Conservation (phyloP, 305 asterid genomes). For the Fraxinus sp. region DNA sequence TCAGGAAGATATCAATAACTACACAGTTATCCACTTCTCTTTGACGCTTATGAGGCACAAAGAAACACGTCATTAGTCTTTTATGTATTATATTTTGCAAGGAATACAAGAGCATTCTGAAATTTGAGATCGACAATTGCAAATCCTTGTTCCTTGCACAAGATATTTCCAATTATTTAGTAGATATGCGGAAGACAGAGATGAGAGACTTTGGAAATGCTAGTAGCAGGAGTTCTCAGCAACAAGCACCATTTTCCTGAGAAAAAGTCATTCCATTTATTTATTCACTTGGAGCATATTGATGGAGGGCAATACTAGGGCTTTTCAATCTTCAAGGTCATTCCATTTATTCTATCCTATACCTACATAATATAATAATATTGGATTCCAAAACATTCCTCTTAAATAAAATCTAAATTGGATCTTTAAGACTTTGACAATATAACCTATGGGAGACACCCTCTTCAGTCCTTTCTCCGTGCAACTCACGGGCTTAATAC, state of each 20-base stretch:
- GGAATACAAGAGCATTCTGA: background rate
- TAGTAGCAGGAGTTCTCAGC: background rate
- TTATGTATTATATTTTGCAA: background rate
- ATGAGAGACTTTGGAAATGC: background rate
- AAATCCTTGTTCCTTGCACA: background rate
- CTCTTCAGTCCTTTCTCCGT: background rate
- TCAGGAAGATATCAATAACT: conserved; percentile 13
- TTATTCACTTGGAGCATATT: background rate
- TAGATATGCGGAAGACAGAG: background rate
- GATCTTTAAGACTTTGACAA: background rate
- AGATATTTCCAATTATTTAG: background rate
- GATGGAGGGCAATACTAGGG: background rate
- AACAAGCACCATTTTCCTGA: background rate
- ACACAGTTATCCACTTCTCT: background rate
- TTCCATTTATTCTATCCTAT: background rate
- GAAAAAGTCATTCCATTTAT: background rate
- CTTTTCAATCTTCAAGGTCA: background rate
- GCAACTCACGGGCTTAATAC: background rate
- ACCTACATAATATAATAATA: background rate
- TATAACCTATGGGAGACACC: background rate
- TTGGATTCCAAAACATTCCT: background rate
- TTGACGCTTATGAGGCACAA: background rate
- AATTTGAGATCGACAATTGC: background rate
- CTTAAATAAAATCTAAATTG: background rate
- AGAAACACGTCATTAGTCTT: background rate